Conservation (phyloP, 2,329 filamentous ascomycete genomes). For the Venturia pyrina region DNA sequence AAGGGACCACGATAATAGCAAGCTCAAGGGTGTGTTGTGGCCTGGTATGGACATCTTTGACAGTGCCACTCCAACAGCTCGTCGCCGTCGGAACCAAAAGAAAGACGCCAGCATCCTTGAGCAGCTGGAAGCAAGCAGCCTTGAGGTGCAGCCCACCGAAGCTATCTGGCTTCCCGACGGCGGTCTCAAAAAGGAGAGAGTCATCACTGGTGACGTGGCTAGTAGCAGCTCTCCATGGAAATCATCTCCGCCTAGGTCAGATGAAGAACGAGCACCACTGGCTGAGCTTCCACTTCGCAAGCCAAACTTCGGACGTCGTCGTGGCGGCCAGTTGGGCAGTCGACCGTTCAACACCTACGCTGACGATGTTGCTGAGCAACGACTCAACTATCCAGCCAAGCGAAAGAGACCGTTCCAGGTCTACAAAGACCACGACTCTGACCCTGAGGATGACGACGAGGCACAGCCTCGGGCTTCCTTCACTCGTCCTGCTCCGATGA, state of each 20-base stretch:
- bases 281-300: not conserved
- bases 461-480: not conserved
- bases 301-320: constrained; percentile 7
- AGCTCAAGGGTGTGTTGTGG: constrained; percentile 63
- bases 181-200: not conserved
- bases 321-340: not conserved
- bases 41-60: constrained; percentile 77
- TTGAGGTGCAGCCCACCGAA: not conserved
- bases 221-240: not conserved
- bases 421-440: constrained; percentile 2
- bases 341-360: not conserved
- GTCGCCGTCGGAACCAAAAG: constrained; percentile 65
- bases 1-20: constrained; percentile 22
- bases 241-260: not conserved
- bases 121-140: not conserved
- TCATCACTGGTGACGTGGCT: not conserved
- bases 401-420: not conserved
- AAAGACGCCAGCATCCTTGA: constrained; percentile 33
- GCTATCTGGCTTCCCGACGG: not conserved
- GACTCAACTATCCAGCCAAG: not conserved
- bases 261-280: not conserved
- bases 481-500: not conserved
- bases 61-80: constrained; percentile 63
- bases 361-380: not conserved
- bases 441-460: constrained; percentile 2